phyloP scores from a whole-genome alignment of 352 stramenopile genomes.

The Phytophthora macrochlamydospora region DNA sequence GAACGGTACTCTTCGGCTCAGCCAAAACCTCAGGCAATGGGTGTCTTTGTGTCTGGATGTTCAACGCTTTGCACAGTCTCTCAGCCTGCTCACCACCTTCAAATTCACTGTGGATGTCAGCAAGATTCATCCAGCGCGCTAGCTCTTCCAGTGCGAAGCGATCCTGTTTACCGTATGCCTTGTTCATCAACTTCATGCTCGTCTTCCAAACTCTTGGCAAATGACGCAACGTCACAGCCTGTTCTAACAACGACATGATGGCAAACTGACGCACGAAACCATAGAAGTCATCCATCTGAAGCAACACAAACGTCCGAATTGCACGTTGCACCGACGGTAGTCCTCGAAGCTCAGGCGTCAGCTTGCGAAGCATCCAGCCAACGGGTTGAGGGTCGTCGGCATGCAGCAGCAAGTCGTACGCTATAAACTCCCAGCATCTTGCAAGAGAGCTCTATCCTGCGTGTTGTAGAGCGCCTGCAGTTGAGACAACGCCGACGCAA shows the following conservation, averaged over 20 bases:
- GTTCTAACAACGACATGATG: slow-evolving; percentile 47
- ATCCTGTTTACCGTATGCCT: slow-evolving; percentile 65
- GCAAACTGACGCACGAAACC: slow-evolving; percentile 34
- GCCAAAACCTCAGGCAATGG: neutral
- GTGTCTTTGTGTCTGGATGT: slow-evolving; percentile 45
- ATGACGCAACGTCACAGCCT: slow-evolving; percentile 45
- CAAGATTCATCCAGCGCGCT: slow-evolving; percentile 34
- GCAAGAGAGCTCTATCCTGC: slow-evolving; percentile 17
- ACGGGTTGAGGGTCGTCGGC: slow-evolving; percentile 49
- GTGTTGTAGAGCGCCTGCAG: slow-evolving; percentile 47
- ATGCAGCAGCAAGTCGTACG: slow-evolving; percentile 66
- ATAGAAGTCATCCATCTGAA: slow-evolving; percentile 54
- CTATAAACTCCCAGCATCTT: slow-evolving; percentile 49
- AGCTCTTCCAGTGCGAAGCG: slow-evolving; percentile 52
- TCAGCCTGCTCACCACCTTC: slow-evolving; percentile 26
- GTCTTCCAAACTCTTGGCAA: slow-evolving; percentile 41
- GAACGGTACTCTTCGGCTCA: neutral
- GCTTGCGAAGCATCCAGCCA: slow-evolving; percentile 44
- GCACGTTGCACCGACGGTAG: slow-evolving; percentile 37
- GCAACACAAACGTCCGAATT: slow-evolving; percentile 55
- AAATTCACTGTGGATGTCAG: slow-evolving; percentile 8
- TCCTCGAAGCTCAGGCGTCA: slow-evolving; percentile 22
- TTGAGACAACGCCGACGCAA: slow-evolving; percentile 62
- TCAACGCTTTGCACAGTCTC: slow-evolving; percentile 46
- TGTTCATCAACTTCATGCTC: slow-evolving; percentile 58